Percentiles rank a stretch among this genome's conserved stretches.
phyloP scores from a whole-genome alignment of 2,329 filamentous ascomycete species.

The Penicillium sclerotigenum region DNA sequence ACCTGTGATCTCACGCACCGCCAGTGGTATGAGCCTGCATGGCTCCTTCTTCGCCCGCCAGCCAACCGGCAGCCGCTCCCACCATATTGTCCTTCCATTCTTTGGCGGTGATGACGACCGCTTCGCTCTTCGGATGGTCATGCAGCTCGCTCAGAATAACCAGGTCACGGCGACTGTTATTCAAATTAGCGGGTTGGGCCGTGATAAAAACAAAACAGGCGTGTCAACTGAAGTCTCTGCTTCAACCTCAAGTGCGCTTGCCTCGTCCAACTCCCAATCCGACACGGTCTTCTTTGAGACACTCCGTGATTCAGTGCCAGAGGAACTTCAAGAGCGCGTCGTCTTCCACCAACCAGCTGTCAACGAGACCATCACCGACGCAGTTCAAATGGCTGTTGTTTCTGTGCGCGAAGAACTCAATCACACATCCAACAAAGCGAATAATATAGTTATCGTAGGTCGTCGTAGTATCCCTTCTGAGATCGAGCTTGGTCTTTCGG shows the following conservation, averaged over 20 bases:
- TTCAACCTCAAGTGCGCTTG: not conserved
- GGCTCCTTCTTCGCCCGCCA: conserved; percentile 57
- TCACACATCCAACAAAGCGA: conserved; percentile 61
- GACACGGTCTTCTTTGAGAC: conserved; percentile 57
- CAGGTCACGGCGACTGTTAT: conserved; percentile 75
- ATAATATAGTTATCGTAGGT: conserved; percentile 68
- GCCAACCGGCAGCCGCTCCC: conserved; percentile 62
- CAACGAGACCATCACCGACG: conserved; percentile 45
- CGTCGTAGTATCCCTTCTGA: conserved; percentile 38
- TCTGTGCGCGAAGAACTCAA: conserved; percentile 60
- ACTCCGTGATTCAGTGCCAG: conserved; percentile 55
- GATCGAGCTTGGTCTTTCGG: conserved; percentile 20
- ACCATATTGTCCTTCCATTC: conserved; percentile 85
- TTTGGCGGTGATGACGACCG: conserved; percentile 81
- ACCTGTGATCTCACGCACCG: conserved; percentile 39
- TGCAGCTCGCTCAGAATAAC: conserved; percentile 78
- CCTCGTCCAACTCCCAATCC: conserved; percentile 29
- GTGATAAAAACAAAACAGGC: conserved; percentile 8
- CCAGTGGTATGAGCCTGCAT: conserved; percentile 59
- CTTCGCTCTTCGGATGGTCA: conserved; percentile 71
- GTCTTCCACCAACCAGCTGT: conserved; percentile 48
- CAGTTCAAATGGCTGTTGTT: conserved; percentile 46
- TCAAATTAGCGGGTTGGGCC: conserved; percentile 49
- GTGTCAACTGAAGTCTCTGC: conserved; percentile 1
- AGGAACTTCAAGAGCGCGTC: conserved; percentile 52